Evolutionary conservation across 1,139 yeast genomes (phyloP).

Genomic region (Candida labiduridarum): DNA sequence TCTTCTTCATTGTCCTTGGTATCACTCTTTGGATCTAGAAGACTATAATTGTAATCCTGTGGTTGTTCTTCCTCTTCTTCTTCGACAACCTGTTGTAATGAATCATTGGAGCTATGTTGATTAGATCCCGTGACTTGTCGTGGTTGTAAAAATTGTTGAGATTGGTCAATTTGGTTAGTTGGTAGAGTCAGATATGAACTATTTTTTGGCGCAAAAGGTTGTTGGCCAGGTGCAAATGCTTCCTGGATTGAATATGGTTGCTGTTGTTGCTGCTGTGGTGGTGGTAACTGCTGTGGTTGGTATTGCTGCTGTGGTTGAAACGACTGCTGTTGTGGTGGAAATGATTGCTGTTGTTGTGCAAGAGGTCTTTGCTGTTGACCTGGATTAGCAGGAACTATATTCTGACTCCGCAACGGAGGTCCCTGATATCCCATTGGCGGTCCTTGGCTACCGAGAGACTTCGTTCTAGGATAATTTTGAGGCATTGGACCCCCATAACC

Average conservation of each 20-base stretch:
- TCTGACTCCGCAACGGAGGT: constrained; percentile 14
- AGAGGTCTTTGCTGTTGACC: constrained; percentile 5
- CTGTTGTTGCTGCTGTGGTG: constrained; percentile 4
- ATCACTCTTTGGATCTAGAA: constrained; percentile 5
- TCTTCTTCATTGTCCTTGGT: constrained; percentile 26
- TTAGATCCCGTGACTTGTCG: background rate
- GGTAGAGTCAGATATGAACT: background rate
- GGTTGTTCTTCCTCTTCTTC: constrained; percentile 38
- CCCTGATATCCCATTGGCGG: constrained; percentile 10
- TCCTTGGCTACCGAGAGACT: constrained; percentile 14
- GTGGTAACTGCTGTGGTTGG: background rate
- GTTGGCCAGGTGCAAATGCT: constrained; percentile 6
- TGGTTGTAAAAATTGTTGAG: constrained; percentile 1
- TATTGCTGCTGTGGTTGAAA: constrained; percentile 1
- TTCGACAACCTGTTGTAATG: constrained; percentile 43
- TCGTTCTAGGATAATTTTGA: constrained; percentile 15
- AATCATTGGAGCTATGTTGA: constrained; percentile 32
- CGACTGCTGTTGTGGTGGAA: constrained; percentile 1
- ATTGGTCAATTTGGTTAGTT: background rate
- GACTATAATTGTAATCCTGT: background rate
- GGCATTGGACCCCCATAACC: constrained; percentile 9
- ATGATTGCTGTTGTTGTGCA: constrained; percentile 10
- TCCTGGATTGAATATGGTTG: constrained; percentile 1
- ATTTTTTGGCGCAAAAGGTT: constrained; percentile 1
- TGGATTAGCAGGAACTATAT: constrained; percentile 14